Evolutionary conservation across 2,329 filamentous ascomycete species (phyloP), one percentile per base, ranked within the genome.

Genomic region (Epichloe aotearoae): DNA sequence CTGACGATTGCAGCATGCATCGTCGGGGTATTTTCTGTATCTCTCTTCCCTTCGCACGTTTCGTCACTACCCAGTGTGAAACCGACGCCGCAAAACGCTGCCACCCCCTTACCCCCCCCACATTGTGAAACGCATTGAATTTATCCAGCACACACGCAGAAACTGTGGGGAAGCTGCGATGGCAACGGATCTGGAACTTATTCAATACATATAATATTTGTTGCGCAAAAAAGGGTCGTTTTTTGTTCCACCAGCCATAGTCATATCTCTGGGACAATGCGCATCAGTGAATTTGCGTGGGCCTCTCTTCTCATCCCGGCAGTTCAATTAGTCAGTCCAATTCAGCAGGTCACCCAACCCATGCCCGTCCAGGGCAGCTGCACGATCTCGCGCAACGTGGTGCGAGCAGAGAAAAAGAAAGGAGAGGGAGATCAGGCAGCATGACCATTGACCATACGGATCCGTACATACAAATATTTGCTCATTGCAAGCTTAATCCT

Each of bases 301-400:
- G 23, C 23, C 23, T 23, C 23, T 23, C 6, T 23, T 1, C 23
- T 23, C 23, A 23, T 23, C 23, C 23, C 23, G 23, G 23, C 23
- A 23, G 23, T 23, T 23, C 23, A 23, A 23, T 23, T 23, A 23
- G 23, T 23, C 20, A 17, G 39, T 11, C 10, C 17, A 11, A 20
- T 41, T 5, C n/a, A 19, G 39, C 39, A 19, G 17, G 39, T 17
- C 26, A 26, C 26, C 26, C n/a, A 46, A 30, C 45, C 46, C 37
- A 49, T 49, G 46, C 46, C 26, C 26, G 26, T 26, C 14, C 17
- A 40, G 19, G 17, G 8, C 7, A 15, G 14, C 40, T 38, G 42
- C 49, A 46, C 43, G 43, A 51, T 51, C 49, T 37, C 39, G 34
- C 44, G 15, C 44, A 38, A 50, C 49, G 42, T 50, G 49, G 38